Conservation (phyloP, 805 yeast genomes). For the Myxozyma mucilagina region DNA sequence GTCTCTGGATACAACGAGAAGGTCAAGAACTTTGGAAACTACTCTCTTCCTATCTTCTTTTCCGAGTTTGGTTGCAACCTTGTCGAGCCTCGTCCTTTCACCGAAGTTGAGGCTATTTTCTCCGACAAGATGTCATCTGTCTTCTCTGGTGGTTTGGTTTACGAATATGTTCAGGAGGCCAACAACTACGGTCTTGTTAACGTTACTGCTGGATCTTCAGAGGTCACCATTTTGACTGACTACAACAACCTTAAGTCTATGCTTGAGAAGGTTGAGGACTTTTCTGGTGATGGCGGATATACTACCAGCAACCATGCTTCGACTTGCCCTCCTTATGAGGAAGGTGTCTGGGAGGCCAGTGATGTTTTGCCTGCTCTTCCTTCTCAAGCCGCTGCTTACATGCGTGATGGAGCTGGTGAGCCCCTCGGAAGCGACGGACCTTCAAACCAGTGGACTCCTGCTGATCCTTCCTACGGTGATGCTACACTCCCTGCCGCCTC, state of each 20-base stretch:
- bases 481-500: conserved; percentile 4
- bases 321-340: conserved; percentile 36
- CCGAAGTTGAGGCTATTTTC: conserved; percentile 71
- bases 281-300: conserved; percentile 31
- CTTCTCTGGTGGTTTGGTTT: conserved; percentile 90
- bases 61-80: conserved; percentile 92
- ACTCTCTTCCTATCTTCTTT: conserved; percentile 77
- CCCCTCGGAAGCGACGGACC: conserved; percentile 42
- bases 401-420: conserved; percentile 44
- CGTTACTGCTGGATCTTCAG: conserved; percentile 50
- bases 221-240: conserved; percentile 53
- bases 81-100: conserved; percentile 75
- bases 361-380: conserved; percentile 34
- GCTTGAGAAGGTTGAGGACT: conserved; percentile 47
- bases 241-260: conserved; percentile 60
- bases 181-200: conserved; percentile 79
- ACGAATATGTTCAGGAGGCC: conserved; percentile 79
- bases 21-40: conserved; percentile 63
- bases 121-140: conserved; percentile 36
- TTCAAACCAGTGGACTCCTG: conserved; percentile 32
- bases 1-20: conserved; percentile 69
- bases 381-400: conserved; percentile 37
- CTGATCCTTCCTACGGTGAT: conserved; percentile 10
- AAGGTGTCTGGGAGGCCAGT: conserved; percentile 32
- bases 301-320: conserved; percentile 24